These are phyloP conservation scores for Fraxinus anomala DNA, from an alignment of 257 asterid species.

Conservation along the genomic window DNA sequence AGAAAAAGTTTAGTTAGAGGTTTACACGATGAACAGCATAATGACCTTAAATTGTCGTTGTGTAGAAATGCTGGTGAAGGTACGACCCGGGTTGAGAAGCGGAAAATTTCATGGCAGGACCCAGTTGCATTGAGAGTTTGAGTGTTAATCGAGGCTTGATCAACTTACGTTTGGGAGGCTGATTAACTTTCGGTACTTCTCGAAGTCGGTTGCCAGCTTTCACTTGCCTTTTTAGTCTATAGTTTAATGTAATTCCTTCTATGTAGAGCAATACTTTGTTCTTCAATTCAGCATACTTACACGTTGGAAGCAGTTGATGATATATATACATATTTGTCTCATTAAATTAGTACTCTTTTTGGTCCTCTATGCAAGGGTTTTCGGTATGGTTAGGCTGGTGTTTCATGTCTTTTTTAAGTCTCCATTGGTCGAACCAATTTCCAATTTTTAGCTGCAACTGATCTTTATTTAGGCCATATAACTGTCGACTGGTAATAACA, in stretches of 20 bases:
- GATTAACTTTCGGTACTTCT: neutral
- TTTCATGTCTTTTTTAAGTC: too few species aligned
- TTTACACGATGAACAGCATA: slow-evolving; percentile 53
- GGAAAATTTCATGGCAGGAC: slow-evolving; percentile 89
- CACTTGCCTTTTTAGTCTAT: neutral
- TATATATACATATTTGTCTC: neutral
- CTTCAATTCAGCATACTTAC: neutral
- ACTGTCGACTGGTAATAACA: too few species aligned
- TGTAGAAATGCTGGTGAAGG: slow-evolving; percentile 77
- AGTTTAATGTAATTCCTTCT: neutral
- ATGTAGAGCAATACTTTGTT: neutral
- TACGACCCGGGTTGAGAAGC: slow-evolving; percentile 67
- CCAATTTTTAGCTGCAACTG: too few species aligned
- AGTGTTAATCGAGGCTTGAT: neutral
- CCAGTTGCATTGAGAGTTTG: slow-evolving; percentile 61
- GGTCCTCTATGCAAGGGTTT: neutral
- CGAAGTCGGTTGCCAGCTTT: neutral
- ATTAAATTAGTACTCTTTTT: slow-evolving; percentile 8
- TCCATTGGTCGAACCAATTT: too few species aligned
- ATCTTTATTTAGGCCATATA: too few species aligned
- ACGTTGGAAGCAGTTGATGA: neutral
- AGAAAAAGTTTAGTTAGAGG: slow-evolving; percentile 45
- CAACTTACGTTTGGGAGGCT: neutral
- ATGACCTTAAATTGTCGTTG: slow-evolving; percentile 56
- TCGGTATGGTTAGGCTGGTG: too few species aligned